Evolutionary conservation across 2,329 filamentous ascomycete species (phyloP).

Genomic region (Stachybotrys echinatus): DNA sequence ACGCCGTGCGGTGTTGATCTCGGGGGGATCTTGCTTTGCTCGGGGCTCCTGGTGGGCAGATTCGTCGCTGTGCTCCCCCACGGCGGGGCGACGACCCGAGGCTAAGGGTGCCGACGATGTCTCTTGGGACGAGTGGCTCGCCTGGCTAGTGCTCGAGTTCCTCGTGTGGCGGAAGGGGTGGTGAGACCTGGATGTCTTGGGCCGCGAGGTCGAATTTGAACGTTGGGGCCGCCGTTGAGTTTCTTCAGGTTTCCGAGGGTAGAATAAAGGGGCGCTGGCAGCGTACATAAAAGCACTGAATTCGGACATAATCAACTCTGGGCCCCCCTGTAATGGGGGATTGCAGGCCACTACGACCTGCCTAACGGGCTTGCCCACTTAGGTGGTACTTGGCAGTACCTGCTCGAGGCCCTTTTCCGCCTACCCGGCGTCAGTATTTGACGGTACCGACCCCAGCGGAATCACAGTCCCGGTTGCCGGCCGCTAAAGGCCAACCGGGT

Average conservation of each 20-base stretch:
- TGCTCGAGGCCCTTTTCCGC: not conserved
- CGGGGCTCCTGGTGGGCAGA: not conserved
- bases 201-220: constrained; percentile 3
- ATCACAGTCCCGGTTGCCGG: not conserved
- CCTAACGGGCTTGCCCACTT: not conserved
- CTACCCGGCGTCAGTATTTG: not conserved
- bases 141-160: not conserved
- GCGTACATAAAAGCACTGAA: constrained; percentile 23
- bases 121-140: not conserved
- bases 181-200: constrained; percentile 1
- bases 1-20: not conserved
- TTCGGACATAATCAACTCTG: constrained; percentile 19
- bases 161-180: not conserved
- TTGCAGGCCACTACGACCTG: not conserved
- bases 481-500: not conserved
- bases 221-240: constrained; percentile 11
- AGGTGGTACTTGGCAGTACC: not conserved
- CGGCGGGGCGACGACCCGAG: constrained; percentile 18
- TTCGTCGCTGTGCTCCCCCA: constrained; percentile 8
- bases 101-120: not conserved
- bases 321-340: not conserved
- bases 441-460: not conserved
- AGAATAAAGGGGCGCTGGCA: constrained; percentile 20
- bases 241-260: not conserved
- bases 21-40: not conserved